Percentiles rank a stretch among this genome's conserved stretches.
phyloP scores from a whole-genome alignment of 108 stramenopile species.

The Epithemia pelagica region DNA sequence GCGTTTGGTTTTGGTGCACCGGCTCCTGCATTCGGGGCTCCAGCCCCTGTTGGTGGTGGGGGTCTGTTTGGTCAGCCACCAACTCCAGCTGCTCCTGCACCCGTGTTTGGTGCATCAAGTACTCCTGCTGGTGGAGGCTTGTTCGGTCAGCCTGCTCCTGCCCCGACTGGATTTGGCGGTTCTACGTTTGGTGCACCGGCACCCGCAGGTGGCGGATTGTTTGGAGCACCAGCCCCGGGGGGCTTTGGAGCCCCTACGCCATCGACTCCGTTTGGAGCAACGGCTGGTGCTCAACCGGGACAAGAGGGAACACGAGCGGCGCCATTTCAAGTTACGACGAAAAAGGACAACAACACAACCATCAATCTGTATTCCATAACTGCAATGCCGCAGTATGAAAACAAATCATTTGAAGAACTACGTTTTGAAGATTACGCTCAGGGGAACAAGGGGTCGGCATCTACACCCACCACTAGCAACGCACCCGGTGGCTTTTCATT shows the following conservation, averaged over 20 bases:
- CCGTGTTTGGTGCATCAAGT: conserved; percentile 13
- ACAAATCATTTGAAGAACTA: conserved; percentile 87
- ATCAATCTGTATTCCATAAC: conserved; percentile 81
- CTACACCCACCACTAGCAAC: background rate
- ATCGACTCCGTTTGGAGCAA: conserved; percentile 40
- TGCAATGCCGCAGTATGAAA: conserved; percentile 78
- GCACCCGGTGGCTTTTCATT: conserved; percentile 4
- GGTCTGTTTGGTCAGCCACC: conserved; percentile 37
- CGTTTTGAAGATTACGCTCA: conserved; percentile 82
- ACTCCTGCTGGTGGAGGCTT: conserved; percentile 3
- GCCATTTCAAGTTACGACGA: conserved; percentile 6
- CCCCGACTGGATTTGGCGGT: conserved; percentile 34
- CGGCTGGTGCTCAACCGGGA: conserved; percentile 33
- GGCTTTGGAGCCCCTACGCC: conserved; percentile 49
- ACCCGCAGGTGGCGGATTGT: conserved; percentile 34
- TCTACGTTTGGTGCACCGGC: conserved; percentile 45
- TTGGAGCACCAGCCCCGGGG: conserved; percentile 43
- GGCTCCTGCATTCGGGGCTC: conserved; percentile 27
- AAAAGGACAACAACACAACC: conserved; percentile 54
- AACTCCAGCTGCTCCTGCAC: conserved; percentile 18
- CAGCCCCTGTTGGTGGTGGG: conserved; percentile 34
- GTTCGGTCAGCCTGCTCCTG: conserved; percentile 22
- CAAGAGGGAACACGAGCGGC: conserved; percentile 35
- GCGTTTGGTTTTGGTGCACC: conserved; percentile 28
- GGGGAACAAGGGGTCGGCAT: conserved; percentile 64